Evolutionary conservation across 192 early-diverging fungal species (phyloP), one percentile per base, ranked within the genome.

Genomic region (Chytriomyces sp.): DNA sequence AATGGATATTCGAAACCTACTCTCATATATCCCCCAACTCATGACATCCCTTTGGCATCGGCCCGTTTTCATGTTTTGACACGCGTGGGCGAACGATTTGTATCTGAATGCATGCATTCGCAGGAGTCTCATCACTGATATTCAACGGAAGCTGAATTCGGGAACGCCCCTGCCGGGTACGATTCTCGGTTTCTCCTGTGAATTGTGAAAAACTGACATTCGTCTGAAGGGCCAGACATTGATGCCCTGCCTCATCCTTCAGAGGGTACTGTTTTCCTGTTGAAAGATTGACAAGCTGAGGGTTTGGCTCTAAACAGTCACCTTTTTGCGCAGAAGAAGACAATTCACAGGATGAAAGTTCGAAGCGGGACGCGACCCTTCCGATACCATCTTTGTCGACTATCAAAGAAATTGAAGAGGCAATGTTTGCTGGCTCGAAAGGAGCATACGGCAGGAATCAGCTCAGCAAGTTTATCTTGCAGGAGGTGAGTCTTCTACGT

Each of bases 311-410:
- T 0, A 49, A 49, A 49, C 44, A 49, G 44, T 49, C 3, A 49
- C 14, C 44, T 14, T 22, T 19, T 19, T 38, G 19, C 30, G 26
- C 19, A 64, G 44, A 39, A 38, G 64, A 53, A n/a, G 57, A 60
- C 37, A 58, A 7, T 26, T 25, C 12, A 52, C 52, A 22, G 44
- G 59, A 56, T 17, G 67, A 62, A 38, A 44, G 39, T 33, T 37
- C 34, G 5, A 55, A 44, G 52, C 44, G 12, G 49, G 72, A 68
- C 39, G 52, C 41, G 14, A 58, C 39, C 4, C 67, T 84, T 10
- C 94, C 96, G 10, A 75, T 69, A 41, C 93, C 93, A 22, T 80
- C 88, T 14, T 70, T 93, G 57, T 79, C 80, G 0, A 89, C 91
- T 72, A 73, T 97, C 10, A 75, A 72, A 44, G 87, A 92, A 28